These are phyloP conservation scores for Aspergillus baeticus DNA, from an alignment of 495 filamentous ascomycete species.

Conservation along the genomic window DNA sequence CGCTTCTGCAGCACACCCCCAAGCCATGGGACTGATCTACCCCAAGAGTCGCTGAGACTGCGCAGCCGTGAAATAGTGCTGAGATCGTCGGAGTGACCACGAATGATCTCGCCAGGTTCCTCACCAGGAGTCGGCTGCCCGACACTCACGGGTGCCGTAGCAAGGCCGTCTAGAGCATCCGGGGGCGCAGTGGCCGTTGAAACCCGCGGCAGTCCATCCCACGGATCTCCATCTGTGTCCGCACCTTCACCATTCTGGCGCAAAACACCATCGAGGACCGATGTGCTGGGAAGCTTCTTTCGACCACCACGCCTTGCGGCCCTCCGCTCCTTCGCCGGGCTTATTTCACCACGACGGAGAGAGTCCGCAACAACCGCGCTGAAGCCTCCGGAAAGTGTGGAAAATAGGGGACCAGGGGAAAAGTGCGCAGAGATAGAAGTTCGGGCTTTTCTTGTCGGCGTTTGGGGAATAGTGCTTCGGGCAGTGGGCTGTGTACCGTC, in stretches of 20 bases:
- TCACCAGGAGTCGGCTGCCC: slow-evolving; percentile 29
- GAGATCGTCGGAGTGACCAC: slow-evolving; percentile 19
- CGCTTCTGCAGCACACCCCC: slow-evolving; percentile 28
- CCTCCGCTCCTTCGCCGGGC: slow-evolving; percentile 35
- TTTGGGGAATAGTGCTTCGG: slow-evolving; percentile 30
- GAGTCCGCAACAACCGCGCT: slow-evolving; percentile 63
- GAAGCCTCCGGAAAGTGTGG: slow-evolving; percentile 54
- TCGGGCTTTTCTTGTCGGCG: slow-evolving; percentile 33
- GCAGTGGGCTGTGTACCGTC: slow-evolving; percentile 15
- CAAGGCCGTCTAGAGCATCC: slow-evolving; percentile 29
- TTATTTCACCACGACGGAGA: slow-evolving; percentile 51
- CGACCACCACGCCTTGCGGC: slow-evolving; percentile 24
- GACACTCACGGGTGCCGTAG: slow-evolving; percentile 21
- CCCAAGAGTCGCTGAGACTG: slow-evolving; percentile 48
- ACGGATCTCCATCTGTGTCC: slow-evolving; percentile 15
- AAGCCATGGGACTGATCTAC: slow-evolving; percentile 41
- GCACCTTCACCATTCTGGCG: slow-evolving; percentile 21
- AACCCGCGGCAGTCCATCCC: slow-evolving; percentile 17
- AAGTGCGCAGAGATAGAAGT: slow-evolving; percentile 43
- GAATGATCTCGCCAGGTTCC: slow-evolving; percentile 15
- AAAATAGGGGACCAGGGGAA: slow-evolving; percentile 48
- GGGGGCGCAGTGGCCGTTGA: slow-evolving; percentile 30
- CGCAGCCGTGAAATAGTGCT: slow-evolving; percentile 30
- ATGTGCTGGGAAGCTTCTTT: slow-evolving; percentile 30
- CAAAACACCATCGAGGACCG: slow-evolving; percentile 21